These are phyloP conservation scores for Venturia carpophila DNA, from an alignment of 2,329 filamentous ascomycete species.

Conservation along the genomic window DNA sequence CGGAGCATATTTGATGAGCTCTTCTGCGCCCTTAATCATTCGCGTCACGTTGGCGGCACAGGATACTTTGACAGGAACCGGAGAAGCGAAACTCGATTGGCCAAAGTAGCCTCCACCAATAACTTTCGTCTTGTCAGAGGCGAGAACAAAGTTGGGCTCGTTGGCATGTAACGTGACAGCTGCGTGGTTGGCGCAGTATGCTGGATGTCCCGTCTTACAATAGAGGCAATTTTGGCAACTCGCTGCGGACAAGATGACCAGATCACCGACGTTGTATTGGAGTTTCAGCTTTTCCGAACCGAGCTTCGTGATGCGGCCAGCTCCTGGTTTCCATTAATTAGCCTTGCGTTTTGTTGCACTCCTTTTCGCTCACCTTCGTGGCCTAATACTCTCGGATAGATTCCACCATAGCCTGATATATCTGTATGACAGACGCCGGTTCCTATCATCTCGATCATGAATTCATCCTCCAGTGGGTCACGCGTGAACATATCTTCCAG, in stretches of 20 bases:
- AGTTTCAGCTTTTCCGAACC: conserved; percentile 12
- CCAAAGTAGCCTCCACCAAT: conserved; percentile 20
- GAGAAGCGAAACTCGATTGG: conserved; percentile 21
- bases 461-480: conserved; percentile 7
- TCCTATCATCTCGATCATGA: conserved; percentile 10
- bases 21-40: conserved; percentile 20
- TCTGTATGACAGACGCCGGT: conserved; percentile 6
- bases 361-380: conserved; percentile 9
- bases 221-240: conserved; percentile 4
- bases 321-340: conserved; percentile 15
- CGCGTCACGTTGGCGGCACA: conserved; percentile 16
- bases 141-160: conserved; percentile 16
- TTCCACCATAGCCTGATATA: conserved; percentile 7
- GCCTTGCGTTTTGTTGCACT: not conserved
- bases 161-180: conserved; percentile 12
- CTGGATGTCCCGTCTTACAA: conserved; percentile 12
- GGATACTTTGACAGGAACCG: conserved; percentile 19
- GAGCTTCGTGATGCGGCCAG: conserved; percentile 19
- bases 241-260: conserved; percentile 1
- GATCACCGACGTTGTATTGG: not conserved
- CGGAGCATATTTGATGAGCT: conserved; percentile 31
- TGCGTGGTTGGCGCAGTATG: conserved; percentile 10
- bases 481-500: conserved; percentile 9
- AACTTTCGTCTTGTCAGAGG: not conserved
- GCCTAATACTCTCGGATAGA: conserved; percentile 12